These are phyloP conservation scores for Fulvia fulva DNA, from an alignment of 2,329 filamentous ascomycete genomes.

Conservation along the genomic window DNA sequence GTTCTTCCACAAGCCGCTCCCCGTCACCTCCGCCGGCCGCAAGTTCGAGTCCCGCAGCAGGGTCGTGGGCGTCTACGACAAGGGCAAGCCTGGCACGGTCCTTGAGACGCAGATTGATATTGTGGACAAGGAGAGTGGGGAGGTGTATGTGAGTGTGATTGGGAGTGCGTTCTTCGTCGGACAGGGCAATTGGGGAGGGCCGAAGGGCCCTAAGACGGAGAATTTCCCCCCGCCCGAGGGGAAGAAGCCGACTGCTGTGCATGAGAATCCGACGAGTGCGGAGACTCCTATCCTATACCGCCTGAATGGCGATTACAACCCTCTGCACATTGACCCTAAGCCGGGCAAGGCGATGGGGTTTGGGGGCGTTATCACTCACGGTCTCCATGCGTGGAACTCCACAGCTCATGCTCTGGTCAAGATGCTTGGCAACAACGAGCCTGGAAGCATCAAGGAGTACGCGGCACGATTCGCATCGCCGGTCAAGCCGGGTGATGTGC, in stretches of 20 bases:
- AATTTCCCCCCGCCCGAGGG: slow-evolving; percentile 74
- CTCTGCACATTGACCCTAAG: slow-evolving; percentile 81
- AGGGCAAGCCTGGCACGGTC: slow-evolving; percentile 71
- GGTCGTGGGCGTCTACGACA: slow-evolving; percentile 84
- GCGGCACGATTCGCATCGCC: slow-evolving; percentile 83
- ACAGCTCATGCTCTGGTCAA: slow-evolving; percentile 70
- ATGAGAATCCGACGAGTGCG: slow-evolving; percentile 64
- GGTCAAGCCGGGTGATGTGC: slow-evolving; percentile 76
- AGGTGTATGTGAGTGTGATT: slow-evolving; percentile 67
- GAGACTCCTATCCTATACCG: slow-evolving; percentile 74
- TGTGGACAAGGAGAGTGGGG: slow-evolving; percentile 64
- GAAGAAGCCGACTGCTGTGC: slow-evolving; percentile 65
- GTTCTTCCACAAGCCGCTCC: slow-evolving; percentile 66
- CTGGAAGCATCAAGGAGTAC: slow-evolving; percentile 80
- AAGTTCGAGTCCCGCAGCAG: slow-evolving; percentile 73
- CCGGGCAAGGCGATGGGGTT: slow-evolving; percentile 81
- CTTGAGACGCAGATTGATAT: slow-evolving; percentile 74
- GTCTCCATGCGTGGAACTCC: slow-evolving; percentile 70
- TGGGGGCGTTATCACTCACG: slow-evolving; percentile 83
- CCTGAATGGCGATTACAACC: slow-evolving; percentile 93
- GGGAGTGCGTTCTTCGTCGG: slow-evolving; percentile 75
- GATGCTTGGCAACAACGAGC: slow-evolving; percentile 69
- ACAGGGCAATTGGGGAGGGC: slow-evolving; percentile 81
- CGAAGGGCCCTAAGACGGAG: slow-evolving; percentile 74
- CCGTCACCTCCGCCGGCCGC: slow-evolving; percentile 64